A percentile compares a stretch with the other conserved stretches of the same genome.
Conservation (phyloP, 2,329 filamentous ascomycete species). For the Leptosphaerulina australis region DNA sequence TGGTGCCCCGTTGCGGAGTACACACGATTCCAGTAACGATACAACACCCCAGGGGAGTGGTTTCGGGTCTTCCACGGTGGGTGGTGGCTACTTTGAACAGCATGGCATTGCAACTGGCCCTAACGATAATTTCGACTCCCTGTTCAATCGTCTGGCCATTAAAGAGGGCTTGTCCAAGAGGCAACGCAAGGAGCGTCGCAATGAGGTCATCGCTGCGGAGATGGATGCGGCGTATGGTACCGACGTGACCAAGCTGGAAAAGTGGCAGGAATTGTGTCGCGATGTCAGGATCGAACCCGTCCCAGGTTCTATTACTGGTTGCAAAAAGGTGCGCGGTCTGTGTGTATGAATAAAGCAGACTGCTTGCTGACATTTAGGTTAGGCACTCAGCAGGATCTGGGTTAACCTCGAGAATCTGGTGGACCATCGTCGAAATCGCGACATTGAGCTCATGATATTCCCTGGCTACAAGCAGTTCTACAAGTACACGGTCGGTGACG, state of each 20-base stretch:
- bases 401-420: constrained; percentile 36
- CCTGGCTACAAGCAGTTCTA: constrained; percentile 20
- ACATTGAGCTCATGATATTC: constrained; percentile 18
- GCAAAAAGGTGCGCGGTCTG: constrained; percentile 28
- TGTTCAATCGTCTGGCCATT: constrained; percentile 25
- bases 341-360: no score
- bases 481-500: constrained; percentile 15
- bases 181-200: constrained; percentile 8
- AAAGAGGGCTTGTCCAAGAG: constrained; percentile 20
- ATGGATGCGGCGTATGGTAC: constrained; percentile 20
- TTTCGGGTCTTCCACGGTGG: background rate
- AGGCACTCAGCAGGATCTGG: constrained; percentile 26
- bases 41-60: constrained; percentile 1
- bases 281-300: constrained; percentile 21
- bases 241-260: constrained; percentile 19
- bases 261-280: constrained; percentile 32
- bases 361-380: background rate
- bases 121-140: constrained; percentile 9
- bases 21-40: background rate
- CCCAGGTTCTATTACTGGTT: constrained; percentile 29
- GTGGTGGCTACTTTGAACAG: constrained; percentile 4
- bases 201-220: constrained; percentile 16
- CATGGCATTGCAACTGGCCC: constrained; percentile 21
- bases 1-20: background rate
- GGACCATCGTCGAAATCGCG: constrained; percentile 28